Percentiles rank a stretch among this genome's conserved stretches.
Evolutionary conservation across 2,329 filamentous ascomycete genomes (phyloP).

Genomic region (Albifimbria verrucaria): DNA sequence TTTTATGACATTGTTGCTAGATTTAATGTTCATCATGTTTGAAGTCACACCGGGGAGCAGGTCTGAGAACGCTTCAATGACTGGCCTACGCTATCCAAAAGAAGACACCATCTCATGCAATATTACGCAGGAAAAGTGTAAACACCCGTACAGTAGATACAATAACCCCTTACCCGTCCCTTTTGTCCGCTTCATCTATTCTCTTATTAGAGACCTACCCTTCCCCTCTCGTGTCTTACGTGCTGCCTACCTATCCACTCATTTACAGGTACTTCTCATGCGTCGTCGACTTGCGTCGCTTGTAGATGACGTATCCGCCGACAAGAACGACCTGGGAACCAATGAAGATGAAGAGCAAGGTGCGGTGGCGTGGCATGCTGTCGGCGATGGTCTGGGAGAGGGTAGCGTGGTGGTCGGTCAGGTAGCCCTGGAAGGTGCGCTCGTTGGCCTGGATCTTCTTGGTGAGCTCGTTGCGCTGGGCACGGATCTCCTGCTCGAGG

Average conservation of each 20-base stretch:
- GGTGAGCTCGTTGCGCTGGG: slow-evolving; percentile 52
- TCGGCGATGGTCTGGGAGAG: slow-evolving; percentile 47
- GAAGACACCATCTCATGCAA: not conserved
- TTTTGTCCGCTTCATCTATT: not conserved
- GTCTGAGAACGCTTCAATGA: too few relatives aligned
- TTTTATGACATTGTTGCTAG: not conserved
- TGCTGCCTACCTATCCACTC: not conserved
- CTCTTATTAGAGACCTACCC: not conserved
- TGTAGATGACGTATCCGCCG: slow-evolving; percentile 71
- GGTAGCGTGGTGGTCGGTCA: slow-evolving; percentile 47
- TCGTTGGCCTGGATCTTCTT: slow-evolving; percentile 49
- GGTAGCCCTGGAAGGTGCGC: slow-evolving; percentile 48
- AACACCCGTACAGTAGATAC: not conserved
- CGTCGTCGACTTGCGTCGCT: slow-evolving; percentile 68
- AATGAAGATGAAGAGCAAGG: slow-evolving; percentile 66
- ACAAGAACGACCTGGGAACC: slow-evolving; percentile 70
- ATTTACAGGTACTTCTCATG: slow-evolving; percentile 87
- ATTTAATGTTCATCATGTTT: not conserved
- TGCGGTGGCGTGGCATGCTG: slow-evolving; percentile 46
- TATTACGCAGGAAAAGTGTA: not conserved
- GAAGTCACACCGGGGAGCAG: not conserved
- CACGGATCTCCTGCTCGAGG: slow-evolving; percentile 57
- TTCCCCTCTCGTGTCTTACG: not conserved
- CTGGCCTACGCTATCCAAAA: not conserved
- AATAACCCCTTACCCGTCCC: not conserved